Conservation (phyloP, 768 basidiomycete species). For the Pleurotus eryngii region DNA sequence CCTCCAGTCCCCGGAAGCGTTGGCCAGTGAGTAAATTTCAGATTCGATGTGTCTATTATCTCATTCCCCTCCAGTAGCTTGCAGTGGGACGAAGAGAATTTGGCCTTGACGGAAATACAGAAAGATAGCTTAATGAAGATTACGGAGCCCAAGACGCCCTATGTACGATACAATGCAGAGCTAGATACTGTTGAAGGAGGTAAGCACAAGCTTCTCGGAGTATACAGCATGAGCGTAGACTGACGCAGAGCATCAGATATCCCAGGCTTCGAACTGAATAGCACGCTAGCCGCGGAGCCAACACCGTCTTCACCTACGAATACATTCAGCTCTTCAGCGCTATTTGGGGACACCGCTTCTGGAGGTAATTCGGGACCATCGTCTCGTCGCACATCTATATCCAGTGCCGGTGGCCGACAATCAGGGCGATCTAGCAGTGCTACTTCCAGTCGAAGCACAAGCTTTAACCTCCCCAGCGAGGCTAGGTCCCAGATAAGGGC, state of each 20-base stretch:
- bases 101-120: conserved; percentile 88
- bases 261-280: conserved; percentile 67
- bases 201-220: conserved; percentile 29
- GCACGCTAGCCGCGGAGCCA: conserved; percentile 5
- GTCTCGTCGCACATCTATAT: conserved; percentile 72
- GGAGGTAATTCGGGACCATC: conserved; percentile 64
- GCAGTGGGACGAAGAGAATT: conserved; percentile 95
- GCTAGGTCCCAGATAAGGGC: conserved; percentile 57
- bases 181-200: conserved; percentile 85
- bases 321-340: conserved; percentile 33
- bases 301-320: conserved; percentile 29
- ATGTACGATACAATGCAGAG: conserved; percentile 86
- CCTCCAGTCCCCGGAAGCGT: conserved; percentile 39
- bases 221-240: background rate
- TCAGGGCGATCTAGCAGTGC: conserved; percentile 60
- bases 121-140: conserved; percentile 99
- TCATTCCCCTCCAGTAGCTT: conserved; percentile 47
- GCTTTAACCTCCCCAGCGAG: conserved; percentile 76
- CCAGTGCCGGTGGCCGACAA: conserved; percentile 53
- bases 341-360: conserved; percentile 43
- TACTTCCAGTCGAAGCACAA: conserved; percentile 75
- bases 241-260: conserved; percentile 54
- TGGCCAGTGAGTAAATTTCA: conserved; percentile 44
- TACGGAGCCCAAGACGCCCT: conserved; percentile 96
- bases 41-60: conserved; percentile 7